Conservation (phyloP, 371 early-diverging fungal genomes). For the Cladochytrium tenue region DNA sequence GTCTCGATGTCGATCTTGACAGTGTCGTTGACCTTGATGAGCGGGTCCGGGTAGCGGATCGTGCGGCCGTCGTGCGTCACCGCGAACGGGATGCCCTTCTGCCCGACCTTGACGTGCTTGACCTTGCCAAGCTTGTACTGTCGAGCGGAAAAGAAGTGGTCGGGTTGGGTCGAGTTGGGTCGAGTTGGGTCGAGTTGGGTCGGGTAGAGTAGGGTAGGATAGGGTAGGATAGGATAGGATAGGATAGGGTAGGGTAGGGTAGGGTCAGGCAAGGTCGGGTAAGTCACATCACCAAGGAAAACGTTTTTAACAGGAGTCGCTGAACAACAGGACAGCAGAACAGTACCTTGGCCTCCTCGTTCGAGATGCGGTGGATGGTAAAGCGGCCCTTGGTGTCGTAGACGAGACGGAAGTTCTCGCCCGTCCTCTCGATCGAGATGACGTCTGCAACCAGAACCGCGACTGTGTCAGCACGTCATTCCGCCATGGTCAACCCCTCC, state of each 20-base stretch:
- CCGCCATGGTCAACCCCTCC: no score
- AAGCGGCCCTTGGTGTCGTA: constrained; percentile 99
- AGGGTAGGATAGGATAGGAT: no score
- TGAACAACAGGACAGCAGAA: no score
- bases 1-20: constrained; percentile 95
- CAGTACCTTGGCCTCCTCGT: constrained; percentile 93
- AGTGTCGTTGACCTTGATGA: constrained; percentile 98
- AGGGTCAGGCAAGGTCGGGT: no score
- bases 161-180: no score
- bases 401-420: constrained; percentile 99
- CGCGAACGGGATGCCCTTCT: constrained; percentile 93
- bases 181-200: no score
- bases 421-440: constrained; percentile 97
- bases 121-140: constrained; percentile 98
- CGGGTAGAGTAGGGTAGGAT: no score
- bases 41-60: constrained; percentile 98
- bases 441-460: constrained; percentile 74
- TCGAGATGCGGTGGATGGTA: constrained; percentile 98
- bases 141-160: not conserved
- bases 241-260: no score
- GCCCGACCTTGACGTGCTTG: constrained; percentile 89
- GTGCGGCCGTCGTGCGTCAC: constrained; percentile 99
- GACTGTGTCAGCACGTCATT: not conserved
- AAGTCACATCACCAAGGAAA: no score
- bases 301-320: no score